Base-by-base conservation (phyloP, 176 grass and related monocot species). In the Puccinellia tenuiflora region DNA sequence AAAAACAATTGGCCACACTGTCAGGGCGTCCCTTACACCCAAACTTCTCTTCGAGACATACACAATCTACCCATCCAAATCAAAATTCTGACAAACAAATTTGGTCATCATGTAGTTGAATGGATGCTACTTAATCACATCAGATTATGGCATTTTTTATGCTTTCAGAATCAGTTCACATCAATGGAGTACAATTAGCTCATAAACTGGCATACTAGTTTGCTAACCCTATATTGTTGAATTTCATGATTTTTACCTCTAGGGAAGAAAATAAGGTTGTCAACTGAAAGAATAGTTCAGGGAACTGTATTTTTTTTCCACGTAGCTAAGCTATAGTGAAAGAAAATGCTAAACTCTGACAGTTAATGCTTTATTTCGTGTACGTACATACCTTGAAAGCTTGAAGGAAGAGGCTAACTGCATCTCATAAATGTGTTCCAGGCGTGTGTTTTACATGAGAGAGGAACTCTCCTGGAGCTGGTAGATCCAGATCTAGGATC, bases 361-460 rank as follows among this genome's bases (percentile, higher is more conserved):
- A 57, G 13, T 33, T 81, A 52, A 46, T 50, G 34, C 56, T 68
- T 21, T 59, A 43, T 85, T 68, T 48, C 16, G 39, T 54, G 33
- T 79, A 80, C 38, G 33, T 79, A 80, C 38, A 86, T 57, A 85
- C 68, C 80, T 83, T 35, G 37, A 78, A 35, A 39, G 26, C 45
- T 74, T 31, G 39, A 68, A 54, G 51, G 17, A 80, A 78, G 72
- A 80, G 63, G 70, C 59, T 90, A 63, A 81, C 35, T 37, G 16
- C 13, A 60, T 84, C 38, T 82, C 33, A 79, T 46, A 33, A 61
- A 84, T 69, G 25, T 66, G 82, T 81, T 55, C 20, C 88, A 95
- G 96, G 92, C 91, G 63, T 93, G 92, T 59, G 92, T 95, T 75
- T 87, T 98, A 59, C 91, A 93, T 29, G 88, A 93, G 72, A 88